Evolutionary conservation across 2,329 filamentous ascomycete species (phyloP).

Genomic region (Zymoseptoria passerinii): DNA sequence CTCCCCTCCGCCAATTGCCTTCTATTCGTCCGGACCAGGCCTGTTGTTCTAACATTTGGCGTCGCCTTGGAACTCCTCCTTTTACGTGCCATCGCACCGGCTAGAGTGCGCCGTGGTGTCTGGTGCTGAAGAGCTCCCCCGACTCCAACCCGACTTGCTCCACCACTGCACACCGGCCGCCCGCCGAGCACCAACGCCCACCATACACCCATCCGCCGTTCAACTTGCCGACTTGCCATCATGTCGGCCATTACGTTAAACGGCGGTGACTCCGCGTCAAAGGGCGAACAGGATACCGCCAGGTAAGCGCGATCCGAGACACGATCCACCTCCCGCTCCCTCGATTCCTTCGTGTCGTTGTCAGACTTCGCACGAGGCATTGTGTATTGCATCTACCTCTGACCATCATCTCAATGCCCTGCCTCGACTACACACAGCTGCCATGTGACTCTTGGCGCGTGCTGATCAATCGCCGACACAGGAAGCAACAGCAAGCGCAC

Average conservation of each 20-base stretch:
- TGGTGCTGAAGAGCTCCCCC: no score
- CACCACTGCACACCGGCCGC: slow-evolving; percentile 1
- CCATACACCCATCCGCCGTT: slow-evolving; percentile 10
- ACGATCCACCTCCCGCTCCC: not conserved
- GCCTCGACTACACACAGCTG: not conserved
- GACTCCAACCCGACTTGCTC: not conserved
- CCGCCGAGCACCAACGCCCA: not conserved
- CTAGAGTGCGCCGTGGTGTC: no score
- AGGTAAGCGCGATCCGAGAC: not conserved
- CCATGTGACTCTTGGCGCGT: not conserved
- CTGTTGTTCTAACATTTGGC: no score
- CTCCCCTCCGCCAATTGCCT: no score
- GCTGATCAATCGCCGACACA: slow-evolving; percentile 24
- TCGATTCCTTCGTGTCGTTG: slow-evolving; percentile 23
- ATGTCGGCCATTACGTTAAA: slow-evolving; percentile 27
- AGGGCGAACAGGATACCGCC: slow-evolving; percentile 41
- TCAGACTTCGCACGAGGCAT: not conserved
- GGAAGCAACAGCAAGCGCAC: slow-evolving; percentile 35
- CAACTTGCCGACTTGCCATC: slow-evolving; percentile 6
- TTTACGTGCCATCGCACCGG: no score
- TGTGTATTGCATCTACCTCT: slow-evolving; percentile 1
- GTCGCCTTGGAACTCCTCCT: no score
- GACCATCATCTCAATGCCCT: not conserved
- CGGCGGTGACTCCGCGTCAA: slow-evolving; percentile 18
- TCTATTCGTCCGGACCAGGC: no score